Evolutionary conservation across 495 filamentous ascomycete genomes (phyloP), one percentile per base, ranked within the genome.

Genomic region (Xylaria intraflava): DNA sequence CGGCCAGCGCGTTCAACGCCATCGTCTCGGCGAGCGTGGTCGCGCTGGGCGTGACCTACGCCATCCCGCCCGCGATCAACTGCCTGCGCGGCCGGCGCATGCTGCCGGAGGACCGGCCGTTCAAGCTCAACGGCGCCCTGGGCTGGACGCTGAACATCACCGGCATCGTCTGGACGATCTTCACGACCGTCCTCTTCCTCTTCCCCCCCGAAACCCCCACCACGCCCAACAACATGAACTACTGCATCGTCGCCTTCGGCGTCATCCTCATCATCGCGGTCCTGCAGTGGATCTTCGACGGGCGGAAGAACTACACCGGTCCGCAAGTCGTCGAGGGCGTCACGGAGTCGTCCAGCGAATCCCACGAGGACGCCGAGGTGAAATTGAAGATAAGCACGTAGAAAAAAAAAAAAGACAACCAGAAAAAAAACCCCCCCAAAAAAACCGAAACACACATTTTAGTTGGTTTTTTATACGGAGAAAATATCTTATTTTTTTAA

Each of bases 121-220:
- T 89, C 62, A 78, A 76, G 35, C 68, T 91, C 5, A 74, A 78
- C 1, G 73, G 68, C 19, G 56, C 59, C 10, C 30, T 87, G 22
- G 86, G 79, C 36, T 90, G 83, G 83, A 57, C 74, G 42, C 63
- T 71, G n/a, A 86, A 88, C 61, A 57, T 84, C 6, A 66, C 90
- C 43, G 84, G 87, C 3, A 67, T 89, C 29, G 68, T 61, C 0
- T 90, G 87, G 62, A 79, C 85, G 20, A 65, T 78, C 20, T 64
- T 88, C 6, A 89, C 85, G 0, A 89, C 85, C 0, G 80, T 89
- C 7, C 72, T 91, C 0, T 91, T 90, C 65, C 75, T 89, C 14
- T 87, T 91, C 67, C 87, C 87, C 3, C 86, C 87, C 0, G 73
- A 70, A 3, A 55, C 87, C 2, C 85, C 84, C 1, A 82, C 82